Evolutionary conservation across 2,329 filamentous ascomycete species (phyloP), one percentile per base, ranked within the genome.

Genomic region (Aspergillus costaricaensis): DNA sequence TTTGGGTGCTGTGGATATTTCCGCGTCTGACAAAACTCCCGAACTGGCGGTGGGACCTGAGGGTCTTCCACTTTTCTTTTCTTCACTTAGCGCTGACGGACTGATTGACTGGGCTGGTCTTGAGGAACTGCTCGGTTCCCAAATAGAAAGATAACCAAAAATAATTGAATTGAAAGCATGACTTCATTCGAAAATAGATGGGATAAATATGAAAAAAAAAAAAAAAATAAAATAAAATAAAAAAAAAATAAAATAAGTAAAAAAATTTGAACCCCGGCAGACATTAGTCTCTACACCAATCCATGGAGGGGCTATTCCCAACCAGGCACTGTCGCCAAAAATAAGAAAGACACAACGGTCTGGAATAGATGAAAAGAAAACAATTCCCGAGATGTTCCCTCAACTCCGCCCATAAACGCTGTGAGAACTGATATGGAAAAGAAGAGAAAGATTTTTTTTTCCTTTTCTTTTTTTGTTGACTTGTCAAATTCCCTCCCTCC

Each of bases 1-100:
- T 49, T 30, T 49, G 44, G 44, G 44, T 49, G 44, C 44, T 25
- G 44, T 49, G 44, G 44, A 49, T 36, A 36, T 49, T 49, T 49
- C 44, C 23, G 14, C 44, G 15, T 25, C 44, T 49, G 41, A 23
- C 41, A 44, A 36, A 44, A 44, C 19, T 23, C 41, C 41, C 19
- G 19, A 21, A 44, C 41, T 44, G 41, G 41, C 41, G 41, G 44
- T 49, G 44, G 44, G 44, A 49, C 44, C 41, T 44, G 10, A 23
- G 19, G 32, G 32, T 36, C 32, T 23, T 19, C 19, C 41, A 21
- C 41, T 21, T 19, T 19, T 21, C 21, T 21, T 12, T 19, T 14
- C 19, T 44, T 27, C 25, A 49, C 23, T 25, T 49, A 49, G 44
- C 41, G 41, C 44, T 49, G 44, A 23, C 44, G 27, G 44, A 15